A percentile compares a stretch with the other conserved stretches of the same genome.
These are phyloP conservation scores for Papilionanthe hybrid DNA, from an alignment of 116 monocot genomes.

Conservation along the genomic window DNA sequence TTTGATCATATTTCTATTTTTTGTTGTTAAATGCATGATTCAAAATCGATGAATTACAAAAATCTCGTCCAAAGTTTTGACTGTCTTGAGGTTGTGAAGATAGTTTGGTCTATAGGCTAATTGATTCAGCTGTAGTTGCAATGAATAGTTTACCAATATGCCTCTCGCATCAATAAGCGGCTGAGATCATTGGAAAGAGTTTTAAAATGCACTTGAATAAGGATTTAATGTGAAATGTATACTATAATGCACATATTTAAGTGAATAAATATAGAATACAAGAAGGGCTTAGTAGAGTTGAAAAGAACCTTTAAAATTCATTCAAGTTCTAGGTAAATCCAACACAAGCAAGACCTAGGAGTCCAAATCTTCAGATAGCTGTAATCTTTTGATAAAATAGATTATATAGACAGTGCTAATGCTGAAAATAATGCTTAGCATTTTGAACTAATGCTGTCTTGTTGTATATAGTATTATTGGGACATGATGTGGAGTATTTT, in stretches of 20 bases:
- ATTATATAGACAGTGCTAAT: background rate
- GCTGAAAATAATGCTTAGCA: background rate
- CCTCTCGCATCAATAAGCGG: background rate
- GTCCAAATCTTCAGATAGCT: background rate
- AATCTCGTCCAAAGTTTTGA: background rate
- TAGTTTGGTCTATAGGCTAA: background rate
- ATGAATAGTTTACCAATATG: background rate
- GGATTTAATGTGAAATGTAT: background rate
- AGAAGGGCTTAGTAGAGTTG: background rate
- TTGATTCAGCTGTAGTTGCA: background rate
- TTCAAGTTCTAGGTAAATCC: background rate
- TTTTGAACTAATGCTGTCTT: background rate
- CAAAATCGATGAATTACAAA: background rate
- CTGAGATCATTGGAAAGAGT: background rate
- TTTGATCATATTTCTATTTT: background rate
- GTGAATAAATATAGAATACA: background rate
- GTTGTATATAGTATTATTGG: background rate
- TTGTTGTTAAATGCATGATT: background rate
- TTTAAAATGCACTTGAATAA: background rate
- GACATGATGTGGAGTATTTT: background rate
- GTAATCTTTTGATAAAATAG: background rate
- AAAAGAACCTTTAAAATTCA: background rate
- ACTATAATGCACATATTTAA: background rate
- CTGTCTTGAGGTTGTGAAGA: background rate
- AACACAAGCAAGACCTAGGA: background rate